Conservation (phyloP, 2,329 filamentous ascomycete genomes). For the Capronia epimyces region DNA sequence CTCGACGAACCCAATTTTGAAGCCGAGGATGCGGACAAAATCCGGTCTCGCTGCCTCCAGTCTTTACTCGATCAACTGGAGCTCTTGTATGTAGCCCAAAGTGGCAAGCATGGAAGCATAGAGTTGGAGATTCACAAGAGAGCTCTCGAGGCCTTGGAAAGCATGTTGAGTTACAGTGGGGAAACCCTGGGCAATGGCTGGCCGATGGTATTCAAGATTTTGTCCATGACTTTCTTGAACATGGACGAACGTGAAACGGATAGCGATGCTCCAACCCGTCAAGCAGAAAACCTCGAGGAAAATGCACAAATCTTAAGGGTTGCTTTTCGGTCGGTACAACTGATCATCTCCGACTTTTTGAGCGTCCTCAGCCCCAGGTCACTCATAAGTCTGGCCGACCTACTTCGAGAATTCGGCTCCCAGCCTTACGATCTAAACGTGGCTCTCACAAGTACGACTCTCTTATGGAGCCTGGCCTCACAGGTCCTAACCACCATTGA, state of each 20-base stretch:
- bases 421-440: slow-evolving; percentile 93
- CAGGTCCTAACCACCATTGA: slow-evolving; percentile 16
- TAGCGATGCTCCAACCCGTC: slow-evolving; percentile 33
- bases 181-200: slow-evolving; percentile 63
- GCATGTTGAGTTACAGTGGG: slow-evolving; percentile 79
- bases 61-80: slow-evolving; percentile 20
- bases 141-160: slow-evolving; percentile 72
- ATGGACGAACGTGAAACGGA: not conserved
- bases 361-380: slow-evolving; percentile 64
- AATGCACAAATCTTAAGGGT: slow-evolving; percentile 63
- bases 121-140: slow-evolving; percentile 61
- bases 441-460: slow-evolving; percentile 86
- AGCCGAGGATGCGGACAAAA: slow-evolving; percentile 15
- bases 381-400: slow-evolving; percentile 74
- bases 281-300: slow-evolving; percentile 12
- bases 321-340: slow-evolving; percentile 81
- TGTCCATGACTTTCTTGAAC: slow-evolving; percentile 65
- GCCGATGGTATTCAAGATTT: slow-evolving; percentile 78
- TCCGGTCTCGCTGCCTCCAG: slow-evolving; percentile 21
- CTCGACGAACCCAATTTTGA: slow-evolving; percentile 33
- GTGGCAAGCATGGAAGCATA: slow-evolving; percentile 5
- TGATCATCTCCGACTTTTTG: slow-evolving; percentile 93
- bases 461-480: slow-evolving; percentile 91
- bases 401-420: slow-evolving; percentile 80
- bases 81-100: slow-evolving; percentile 4